phyloP scores from a whole-genome alignment of 2,329 filamentous ascomycete species.

The Calonectria pseudoreteaudii region DNA sequence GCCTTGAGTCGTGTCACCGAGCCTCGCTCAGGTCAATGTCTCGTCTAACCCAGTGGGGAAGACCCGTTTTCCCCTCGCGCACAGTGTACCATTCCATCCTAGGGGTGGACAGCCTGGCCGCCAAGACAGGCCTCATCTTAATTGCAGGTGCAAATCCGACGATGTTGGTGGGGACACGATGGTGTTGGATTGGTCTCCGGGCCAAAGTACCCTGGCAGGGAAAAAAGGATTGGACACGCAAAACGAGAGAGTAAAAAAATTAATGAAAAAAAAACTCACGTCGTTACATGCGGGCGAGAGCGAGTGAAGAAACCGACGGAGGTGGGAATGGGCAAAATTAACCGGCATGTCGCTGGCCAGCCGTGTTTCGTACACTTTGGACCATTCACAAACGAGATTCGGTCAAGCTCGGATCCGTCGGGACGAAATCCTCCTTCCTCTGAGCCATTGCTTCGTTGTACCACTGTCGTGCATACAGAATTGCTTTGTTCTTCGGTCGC shows the following conservation, averaged over 20 bases:
- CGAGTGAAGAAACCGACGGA: neutral
- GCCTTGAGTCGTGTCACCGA: neutral
- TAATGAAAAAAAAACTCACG: neutral
- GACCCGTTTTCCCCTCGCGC: constrained; percentile 1
- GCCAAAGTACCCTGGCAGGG: neutral
- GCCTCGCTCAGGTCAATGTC: constrained; percentile 2
- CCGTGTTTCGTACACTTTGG: constrained; percentile 3
- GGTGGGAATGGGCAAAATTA: constrained; percentile 11
- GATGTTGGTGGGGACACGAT: constrained; percentile 23
- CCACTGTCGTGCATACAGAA: neutral
- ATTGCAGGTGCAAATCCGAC: constrained; percentile 35
- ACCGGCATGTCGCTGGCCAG: neutral
- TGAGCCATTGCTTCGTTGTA: constrained; percentile 8
- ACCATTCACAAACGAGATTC: constrained; percentile 11
- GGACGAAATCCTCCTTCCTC: neutral
- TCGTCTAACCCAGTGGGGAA: constrained; percentile 2
- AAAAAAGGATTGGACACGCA: neutral
- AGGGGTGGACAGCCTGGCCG: constrained; percentile 33
- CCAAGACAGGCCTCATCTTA: constrained; percentile 45
- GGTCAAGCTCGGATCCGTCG: constrained; percentile 14
- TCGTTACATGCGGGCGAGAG: neutral
- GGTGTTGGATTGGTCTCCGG: constrained; percentile 1
- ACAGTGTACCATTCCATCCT: constrained; percentile 42
- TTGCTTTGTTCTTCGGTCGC: constrained; percentile 13
- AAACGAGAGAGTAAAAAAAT: neutral